Evolutionary conservation across 164 flowering plant species (phyloP).

Genomic region (Chloranthus sessilifolius): DNA sequence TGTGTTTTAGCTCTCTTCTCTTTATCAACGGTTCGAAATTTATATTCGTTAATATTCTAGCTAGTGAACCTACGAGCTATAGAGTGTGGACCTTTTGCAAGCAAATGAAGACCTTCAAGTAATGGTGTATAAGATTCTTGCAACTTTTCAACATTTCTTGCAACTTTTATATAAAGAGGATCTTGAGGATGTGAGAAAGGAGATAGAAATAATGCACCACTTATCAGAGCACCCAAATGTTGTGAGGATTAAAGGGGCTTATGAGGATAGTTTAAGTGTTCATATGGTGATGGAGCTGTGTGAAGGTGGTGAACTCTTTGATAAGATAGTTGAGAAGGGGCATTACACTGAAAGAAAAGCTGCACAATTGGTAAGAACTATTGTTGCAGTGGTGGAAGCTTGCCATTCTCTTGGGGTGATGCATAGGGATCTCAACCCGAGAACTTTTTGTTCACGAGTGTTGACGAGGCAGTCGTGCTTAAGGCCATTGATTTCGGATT

Average conservation of each 20-base stretch:
- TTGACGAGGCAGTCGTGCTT: constrained; percentile 59
- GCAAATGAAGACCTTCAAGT: no score
- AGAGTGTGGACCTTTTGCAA: no score
- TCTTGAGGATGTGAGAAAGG: constrained; percentile 75
- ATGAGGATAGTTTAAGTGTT: constrained; percentile 67
- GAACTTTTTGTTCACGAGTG: constrained; percentile 63
- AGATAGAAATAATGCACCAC: constrained; percentile 92
- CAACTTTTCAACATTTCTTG: no score
- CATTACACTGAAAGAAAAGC: constrained; percentile 80
- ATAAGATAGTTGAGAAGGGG: constrained; percentile 69
- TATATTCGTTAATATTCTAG: no score
- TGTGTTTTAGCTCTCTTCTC: no score
- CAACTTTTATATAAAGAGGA: constrained; percentile 65
- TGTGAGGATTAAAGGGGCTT: constrained; percentile 62
- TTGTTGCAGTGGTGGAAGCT: constrained; percentile 71
- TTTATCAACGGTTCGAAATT: no score
- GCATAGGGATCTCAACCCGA: no score
- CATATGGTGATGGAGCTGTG: constrained; percentile 82
- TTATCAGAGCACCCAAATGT: constrained; percentile 68
- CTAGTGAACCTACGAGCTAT: no score
- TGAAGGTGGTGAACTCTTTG: constrained; percentile 89
- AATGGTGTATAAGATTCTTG: no score
- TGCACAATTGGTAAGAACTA: constrained; percentile 51
- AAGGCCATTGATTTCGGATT: constrained; percentile 81
- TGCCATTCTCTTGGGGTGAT: no score